Base-by-base conservation (phyloP, 2,329 filamentous ascomycete species). In the Ambrosiella cleistominuta region DNA sequence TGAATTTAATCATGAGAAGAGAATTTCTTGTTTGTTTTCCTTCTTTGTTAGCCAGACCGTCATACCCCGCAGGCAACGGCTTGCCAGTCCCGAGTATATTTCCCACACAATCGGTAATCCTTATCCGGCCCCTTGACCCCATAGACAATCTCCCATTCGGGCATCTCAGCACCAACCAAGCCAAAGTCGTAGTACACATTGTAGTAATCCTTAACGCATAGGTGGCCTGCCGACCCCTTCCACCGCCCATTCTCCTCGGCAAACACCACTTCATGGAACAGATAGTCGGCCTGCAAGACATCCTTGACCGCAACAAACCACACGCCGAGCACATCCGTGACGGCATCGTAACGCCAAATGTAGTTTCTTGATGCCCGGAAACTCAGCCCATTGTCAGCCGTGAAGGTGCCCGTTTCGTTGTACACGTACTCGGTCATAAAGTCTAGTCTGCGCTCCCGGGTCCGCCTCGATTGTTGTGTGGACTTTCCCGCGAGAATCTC, bases 201-300 rank as follows among this genome's bases (percentile, higher is more conserved):
- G 65, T 89, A 89, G 62, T 80, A 80, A 64, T 90, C 85, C 35
- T 84, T 75, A 19, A 81, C 75, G 66, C 86, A 89, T 17, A 87
- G 69, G 66, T 90, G 85, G 11, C 80, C 78, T 0, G 83, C 81
- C 63, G 75, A 80, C 0, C 84, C 85, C 47, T 71, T 68, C 80
- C 83, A 86, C 0, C 76, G 77, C 15, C 13, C 42, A 49, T 56
- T 42, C 49, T 54, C 54, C 7, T 71, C 62, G 19, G 71, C 60
- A 63, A 89, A 86, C 59, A 83, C 76, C n/a, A 89, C 70, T 62
- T 82, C 77, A 64, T 89, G 85, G 67, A 90, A 91, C 17, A 89
- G 70, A 62, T 88, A 85, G 65, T 88, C 85, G 0, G 82, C 81
- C 12, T 75, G 74, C 57, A 72, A 72, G 13, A 74, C 68, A 62